Percentiles rank a stretch among this genome's conserved stretches.
phyloP scores from a whole-genome alignment of 371 early-diverging fungal species.

The Mucor racemosus region DNA sequence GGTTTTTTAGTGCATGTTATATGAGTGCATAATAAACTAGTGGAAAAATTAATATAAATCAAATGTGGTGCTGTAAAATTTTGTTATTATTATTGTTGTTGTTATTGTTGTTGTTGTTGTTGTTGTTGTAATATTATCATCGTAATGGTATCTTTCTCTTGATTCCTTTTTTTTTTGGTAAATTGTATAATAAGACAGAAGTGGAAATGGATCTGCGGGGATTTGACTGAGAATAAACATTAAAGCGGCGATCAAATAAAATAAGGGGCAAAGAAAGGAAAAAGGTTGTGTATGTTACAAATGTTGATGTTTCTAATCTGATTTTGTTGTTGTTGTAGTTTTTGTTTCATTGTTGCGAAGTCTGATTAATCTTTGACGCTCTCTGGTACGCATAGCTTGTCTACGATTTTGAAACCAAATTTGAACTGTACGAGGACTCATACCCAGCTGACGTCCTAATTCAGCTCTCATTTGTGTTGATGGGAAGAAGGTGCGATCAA shows the following conservation, averaged over 20 bases:
- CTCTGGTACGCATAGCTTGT: slow-evolving; percentile 65
- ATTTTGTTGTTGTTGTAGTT: slow-evolving; percentile 6
- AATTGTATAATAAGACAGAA: neutral
- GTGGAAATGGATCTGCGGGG: neutral
- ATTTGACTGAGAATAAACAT: neutral
- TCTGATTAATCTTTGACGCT: slow-evolving; percentile 48
- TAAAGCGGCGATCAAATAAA: neutral
- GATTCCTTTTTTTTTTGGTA: neutral
- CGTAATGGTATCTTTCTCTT: slow-evolving; percentile 1
- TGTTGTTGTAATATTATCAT: no score
- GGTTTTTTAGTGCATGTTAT: slow-evolving; percentile 5
- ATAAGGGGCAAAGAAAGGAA: neutral
- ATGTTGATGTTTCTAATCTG: slow-evolving; percentile 2
- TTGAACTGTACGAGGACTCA: slow-evolving; percentile 86
- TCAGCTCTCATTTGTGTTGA: slow-evolving; percentile 82
- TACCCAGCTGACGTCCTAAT: slow-evolving; percentile 85
- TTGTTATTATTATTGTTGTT: neutral
- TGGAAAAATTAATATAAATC: slow-evolving; percentile 8
- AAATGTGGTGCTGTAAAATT: slow-evolving; percentile 3
- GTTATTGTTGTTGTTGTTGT: neutral
- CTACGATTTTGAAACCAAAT: slow-evolving; percentile 98
- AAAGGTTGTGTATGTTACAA: neutral
- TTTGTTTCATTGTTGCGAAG: slow-evolving; percentile 25
- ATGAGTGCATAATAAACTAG: neutral
- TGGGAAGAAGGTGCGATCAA: slow-evolving; percentile 66